A percentile compares a stretch with the other conserved stretches of the same genome.
Conservation (phyloP, 1,284 basidiomycete species). For the Pterula multifida region DNA sequence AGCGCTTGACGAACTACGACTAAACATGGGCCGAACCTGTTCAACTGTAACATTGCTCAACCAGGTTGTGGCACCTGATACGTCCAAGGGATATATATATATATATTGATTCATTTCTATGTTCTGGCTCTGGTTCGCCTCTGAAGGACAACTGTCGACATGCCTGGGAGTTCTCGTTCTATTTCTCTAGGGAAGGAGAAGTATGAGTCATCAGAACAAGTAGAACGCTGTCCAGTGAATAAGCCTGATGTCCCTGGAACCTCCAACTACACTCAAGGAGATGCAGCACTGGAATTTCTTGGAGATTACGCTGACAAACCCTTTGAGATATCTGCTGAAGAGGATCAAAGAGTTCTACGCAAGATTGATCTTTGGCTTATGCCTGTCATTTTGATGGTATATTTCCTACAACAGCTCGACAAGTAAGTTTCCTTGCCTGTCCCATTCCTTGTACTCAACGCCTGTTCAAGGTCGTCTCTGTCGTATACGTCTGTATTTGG, state of each 20-base stretch:
- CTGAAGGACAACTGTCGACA: background rate
- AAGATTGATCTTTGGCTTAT: slow-evolving; percentile 31
- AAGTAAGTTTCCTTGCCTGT: slow-evolving; percentile 17
- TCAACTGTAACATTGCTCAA: too few relatives aligned
- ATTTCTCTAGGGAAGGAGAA: background rate
- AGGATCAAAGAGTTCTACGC: slow-evolving; percentile 22
- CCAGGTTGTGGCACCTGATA: too few relatives aligned
- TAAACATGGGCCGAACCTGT: too few relatives aligned
- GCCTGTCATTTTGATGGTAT: slow-evolving; percentile 27
- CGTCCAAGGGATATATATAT: too few relatives aligned
- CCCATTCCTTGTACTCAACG: background rate
- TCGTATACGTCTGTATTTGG: slow-evolving; percentile 32
- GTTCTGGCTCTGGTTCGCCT: background rate
- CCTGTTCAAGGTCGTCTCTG: slow-evolving; percentile 22
- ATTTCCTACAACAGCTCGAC: slow-evolving; percentile 31
- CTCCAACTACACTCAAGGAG: slow-evolving; percentile 14
- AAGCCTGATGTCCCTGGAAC: slow-evolving; percentile 3
- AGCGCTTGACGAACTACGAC: too few relatives aligned
- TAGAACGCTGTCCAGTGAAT: too few relatives aligned
- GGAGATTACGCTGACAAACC: slow-evolving; percentile 15
- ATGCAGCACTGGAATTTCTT: slow-evolving; percentile 24
- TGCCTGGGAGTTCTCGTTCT: background rate
- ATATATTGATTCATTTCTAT: too few relatives aligned
- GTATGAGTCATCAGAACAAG: background rate
- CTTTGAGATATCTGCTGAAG: slow-evolving; percentile 20